Percentiles rank a stretch among this genome's conserved stretches.
phyloP scores from a whole-genome alignment of 306 rosid species.

The Argentina anserina region DNA sequence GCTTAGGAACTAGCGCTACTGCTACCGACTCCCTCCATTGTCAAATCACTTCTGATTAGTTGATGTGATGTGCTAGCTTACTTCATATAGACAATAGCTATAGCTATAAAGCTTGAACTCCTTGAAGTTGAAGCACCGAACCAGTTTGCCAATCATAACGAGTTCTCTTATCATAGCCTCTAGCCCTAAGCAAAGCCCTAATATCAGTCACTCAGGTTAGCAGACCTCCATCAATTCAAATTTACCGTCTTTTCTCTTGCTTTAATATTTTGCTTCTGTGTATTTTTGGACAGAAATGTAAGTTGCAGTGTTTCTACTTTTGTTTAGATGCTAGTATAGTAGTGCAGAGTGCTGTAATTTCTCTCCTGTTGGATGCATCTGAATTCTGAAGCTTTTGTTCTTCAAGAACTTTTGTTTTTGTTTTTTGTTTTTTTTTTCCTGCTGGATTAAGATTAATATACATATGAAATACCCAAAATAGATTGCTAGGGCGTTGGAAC shows the following conservation, averaged over 20 bases:
- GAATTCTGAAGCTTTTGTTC: neutral
- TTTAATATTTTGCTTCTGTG: neutral
- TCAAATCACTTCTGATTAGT: slow-evolving; percentile 1
- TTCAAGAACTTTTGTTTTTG: neutral
- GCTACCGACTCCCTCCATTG: neutral
- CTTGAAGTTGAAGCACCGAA: neutral
- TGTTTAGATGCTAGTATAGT: neutral
- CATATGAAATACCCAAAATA: too few relatives aligned
- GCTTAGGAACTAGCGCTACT: neutral
- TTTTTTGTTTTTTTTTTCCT: neutral
- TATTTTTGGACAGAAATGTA: neutral
- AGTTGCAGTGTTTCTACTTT: neutral
- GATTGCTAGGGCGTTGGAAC: too few relatives aligned
- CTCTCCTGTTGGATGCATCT: neutral
- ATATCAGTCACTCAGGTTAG: slow-evolving; percentile 1
- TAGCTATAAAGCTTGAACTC: neutral
- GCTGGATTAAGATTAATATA: neutral
- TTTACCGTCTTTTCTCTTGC: neutral
- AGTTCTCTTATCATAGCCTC: neutral
- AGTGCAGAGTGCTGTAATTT: neutral
- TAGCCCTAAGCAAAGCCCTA: neutral
- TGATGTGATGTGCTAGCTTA: neutral
- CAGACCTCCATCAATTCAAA: neutral
- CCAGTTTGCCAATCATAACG: neutral
- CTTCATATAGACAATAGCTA: neutral